These are phyloP conservation scores for Fraxinus sp. DNA, from an alignment of 305 asterid genomes.

Conservation along the genomic window DNA sequence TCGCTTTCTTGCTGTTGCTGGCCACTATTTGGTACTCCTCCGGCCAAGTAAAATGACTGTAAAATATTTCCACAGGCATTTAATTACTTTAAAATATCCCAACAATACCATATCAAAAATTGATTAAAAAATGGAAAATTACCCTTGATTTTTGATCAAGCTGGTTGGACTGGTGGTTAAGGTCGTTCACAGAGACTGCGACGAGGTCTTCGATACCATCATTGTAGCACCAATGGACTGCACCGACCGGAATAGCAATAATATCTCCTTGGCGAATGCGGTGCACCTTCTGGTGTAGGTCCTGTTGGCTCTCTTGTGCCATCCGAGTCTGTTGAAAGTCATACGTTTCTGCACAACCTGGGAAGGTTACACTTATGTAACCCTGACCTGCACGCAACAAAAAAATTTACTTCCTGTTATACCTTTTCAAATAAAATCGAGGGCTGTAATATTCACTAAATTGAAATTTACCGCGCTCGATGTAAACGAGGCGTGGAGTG, in stretches of 20 bases:
- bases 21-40: constrained; percentile 34
- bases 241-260: constrained; percentile 63
- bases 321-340: constrained; percentile 18
- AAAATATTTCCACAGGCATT: neutral
- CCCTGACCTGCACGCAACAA: constrained; percentile 52
- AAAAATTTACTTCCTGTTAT: neutral
- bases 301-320: constrained; percentile 22
- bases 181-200: constrained; percentile 59
- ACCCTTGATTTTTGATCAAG: constrained; percentile 72
- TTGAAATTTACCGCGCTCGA: constrained; percentile 44
- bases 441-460: neutral
- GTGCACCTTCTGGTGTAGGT: constrained; percentile 66
- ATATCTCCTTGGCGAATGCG: constrained; percentile 59
- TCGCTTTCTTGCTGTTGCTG: constrained; percentile 19
- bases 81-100: neutral
- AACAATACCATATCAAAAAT: neutral
- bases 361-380: constrained; percentile 42
- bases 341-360: constrained; percentile 73
- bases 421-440: neutral
- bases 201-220: constrained; percentile 58
- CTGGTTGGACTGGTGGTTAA: constrained; percentile 65
- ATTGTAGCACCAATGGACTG: constrained; percentile 67
- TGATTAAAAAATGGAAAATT: neutral
- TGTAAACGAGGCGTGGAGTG: constrained; percentile 56
- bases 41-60: constrained; percentile 67